phyloP scores from a whole-genome alignment of 176 grass and related monocot species.

The Tuctoria greenei region DNA sequence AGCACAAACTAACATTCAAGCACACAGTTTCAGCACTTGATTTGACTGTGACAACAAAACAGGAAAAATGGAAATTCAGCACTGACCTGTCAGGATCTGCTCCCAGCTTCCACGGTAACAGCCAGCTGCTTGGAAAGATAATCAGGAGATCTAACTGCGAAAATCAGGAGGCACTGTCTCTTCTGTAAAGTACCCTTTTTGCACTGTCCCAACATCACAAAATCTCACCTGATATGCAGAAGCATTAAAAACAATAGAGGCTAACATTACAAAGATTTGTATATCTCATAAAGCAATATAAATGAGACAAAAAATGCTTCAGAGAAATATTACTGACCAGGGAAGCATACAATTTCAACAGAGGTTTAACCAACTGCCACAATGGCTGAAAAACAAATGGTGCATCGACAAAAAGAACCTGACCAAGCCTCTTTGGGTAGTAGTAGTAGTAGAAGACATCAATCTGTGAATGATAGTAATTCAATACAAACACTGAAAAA shows the following conservation, averaged over 20 bases:
- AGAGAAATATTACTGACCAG: constrained; percentile 48
- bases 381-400: constrained; percentile 86
- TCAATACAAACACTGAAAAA: background rate
- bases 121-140: background rate
- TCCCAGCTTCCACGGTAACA: background rate
- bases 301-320: background rate
- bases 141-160: constrained; percentile 20
- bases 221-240: constrained; percentile 59
- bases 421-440: constrained; percentile 82
- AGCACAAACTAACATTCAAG: background rate
- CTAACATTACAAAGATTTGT: background rate
- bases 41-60: background rate
- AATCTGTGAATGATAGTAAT: constrained; percentile 46
- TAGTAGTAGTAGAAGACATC: constrained; percentile 97
- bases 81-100: constrained; percentile 3
- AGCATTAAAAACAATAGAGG: constrained; percentile 2
- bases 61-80: background rate
- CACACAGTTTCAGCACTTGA: background rate
- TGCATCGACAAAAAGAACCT: constrained; percentile 87
- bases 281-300: background rate
- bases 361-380: constrained; percentile 88
- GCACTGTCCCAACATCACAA: constrained; percentile 60
- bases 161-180: constrained; percentile 69
- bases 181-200: constrained; percentile 76
- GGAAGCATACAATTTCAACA: constrained; percentile 76